phyloP scores from a whole-genome alignment of 345 rosid species.

The Euphorbia peplus region DNA sequence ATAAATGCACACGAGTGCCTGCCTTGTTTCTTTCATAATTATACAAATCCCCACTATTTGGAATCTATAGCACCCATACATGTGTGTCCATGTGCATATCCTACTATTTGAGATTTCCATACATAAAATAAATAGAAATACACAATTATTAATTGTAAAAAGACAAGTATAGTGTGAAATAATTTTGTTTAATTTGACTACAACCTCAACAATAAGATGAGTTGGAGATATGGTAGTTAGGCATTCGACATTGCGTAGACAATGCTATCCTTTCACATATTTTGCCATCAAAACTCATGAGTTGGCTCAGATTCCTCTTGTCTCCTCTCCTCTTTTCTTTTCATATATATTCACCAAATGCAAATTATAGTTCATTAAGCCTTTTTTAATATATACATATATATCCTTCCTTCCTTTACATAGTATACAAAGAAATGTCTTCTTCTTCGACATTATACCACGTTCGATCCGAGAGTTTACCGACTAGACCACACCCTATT shows the following conservation, averaged over 20 bases:
- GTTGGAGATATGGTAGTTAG: slow-evolving; percentile 3
- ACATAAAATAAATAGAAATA: no score
- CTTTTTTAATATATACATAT: no score
- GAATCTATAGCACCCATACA: no score
- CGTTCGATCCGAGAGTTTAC: slow-evolving; percentile 46
- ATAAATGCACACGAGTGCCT: no score
- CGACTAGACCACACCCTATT: slow-evolving; percentile 40
- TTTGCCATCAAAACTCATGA: neutral
- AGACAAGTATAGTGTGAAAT: no score
- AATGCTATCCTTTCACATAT: neutral
- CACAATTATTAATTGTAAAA: no score
- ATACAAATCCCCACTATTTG: no score
- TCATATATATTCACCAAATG: neutral
- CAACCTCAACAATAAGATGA: neutral
- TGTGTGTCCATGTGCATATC: no score
- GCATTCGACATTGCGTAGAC: slow-evolving; percentile 13
- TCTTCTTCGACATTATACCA: slow-evolving; percentile 33
- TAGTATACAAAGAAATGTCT: slow-evolving; percentile 29
- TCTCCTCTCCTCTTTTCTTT: neutral
- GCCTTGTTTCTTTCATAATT: no score
- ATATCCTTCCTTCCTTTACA: neutral
- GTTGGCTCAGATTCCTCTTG: slow-evolving; percentile 10
- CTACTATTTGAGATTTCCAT: no score
- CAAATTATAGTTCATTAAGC: neutral
- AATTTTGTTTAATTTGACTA: no score